phyloP scores from a whole-genome alignment of 441 rosid genomes.

The Gossypium lobatum region DNA sequence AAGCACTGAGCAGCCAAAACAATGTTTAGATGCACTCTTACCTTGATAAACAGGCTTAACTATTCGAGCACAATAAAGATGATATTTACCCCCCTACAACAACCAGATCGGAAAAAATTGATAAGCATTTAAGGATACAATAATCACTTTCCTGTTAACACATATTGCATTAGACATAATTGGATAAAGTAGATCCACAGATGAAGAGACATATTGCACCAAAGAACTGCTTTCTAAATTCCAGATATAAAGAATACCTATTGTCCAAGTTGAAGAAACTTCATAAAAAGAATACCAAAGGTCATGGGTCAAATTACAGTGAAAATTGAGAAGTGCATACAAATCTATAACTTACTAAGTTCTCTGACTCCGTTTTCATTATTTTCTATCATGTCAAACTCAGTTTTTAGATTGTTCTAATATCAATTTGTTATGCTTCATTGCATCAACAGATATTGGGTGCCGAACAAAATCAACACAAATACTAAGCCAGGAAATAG shows the following conservation, averaged over 20 bases:
- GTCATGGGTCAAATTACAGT: not conserved
- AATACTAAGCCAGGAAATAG: not conserved
- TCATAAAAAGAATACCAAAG: not conserved
- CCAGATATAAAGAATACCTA: not conserved
- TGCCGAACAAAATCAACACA: not conserved
- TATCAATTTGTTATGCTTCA: not conserved
- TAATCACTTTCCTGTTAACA: not conserved
- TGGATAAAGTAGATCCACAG: not conserved
- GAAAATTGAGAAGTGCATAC: not conserved
- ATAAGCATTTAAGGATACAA: constrained; percentile 6
- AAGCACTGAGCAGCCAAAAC: not conserved
- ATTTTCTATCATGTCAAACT: not conserved
- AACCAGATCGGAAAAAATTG: constrained; percentile 8
- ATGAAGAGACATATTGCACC: not conserved
- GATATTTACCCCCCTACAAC: constrained; percentile 29
- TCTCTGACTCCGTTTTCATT: constrained; percentile 1
- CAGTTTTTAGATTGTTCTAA: not conserved
- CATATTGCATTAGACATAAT: not conserved
- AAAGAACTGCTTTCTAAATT: not conserved
- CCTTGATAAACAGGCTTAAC: constrained; percentile 37
- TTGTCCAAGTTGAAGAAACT: not conserved
- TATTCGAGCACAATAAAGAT: constrained; percentile 30
- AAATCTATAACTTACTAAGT: not conserved
- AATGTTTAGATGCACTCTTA: constrained; percentile 13
- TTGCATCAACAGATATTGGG: not conserved